Conservation (phyloP, 768 basidiomycete genomes). For the Gloeostereum incarnatum region DNA sequence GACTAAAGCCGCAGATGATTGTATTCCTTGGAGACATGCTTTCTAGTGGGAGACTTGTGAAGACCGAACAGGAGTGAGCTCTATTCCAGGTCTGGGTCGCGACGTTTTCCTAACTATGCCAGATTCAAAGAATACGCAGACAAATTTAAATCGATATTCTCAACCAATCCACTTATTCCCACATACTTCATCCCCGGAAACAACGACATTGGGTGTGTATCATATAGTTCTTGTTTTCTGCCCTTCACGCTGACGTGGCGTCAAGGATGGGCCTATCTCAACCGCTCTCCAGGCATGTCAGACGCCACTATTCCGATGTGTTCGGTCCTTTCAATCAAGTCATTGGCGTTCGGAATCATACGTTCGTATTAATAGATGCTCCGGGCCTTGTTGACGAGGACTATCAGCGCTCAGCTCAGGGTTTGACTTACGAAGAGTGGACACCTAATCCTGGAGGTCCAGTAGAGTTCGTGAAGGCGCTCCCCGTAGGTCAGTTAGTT, state of each 20-base stretch:
- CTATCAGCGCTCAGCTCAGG: constrained; percentile 48
- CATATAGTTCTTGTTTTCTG: neutral
- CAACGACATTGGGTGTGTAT: constrained; percentile 60
- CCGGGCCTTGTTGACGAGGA: constrained; percentile 81
- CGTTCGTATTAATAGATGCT: constrained; percentile 64
- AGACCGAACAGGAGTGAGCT: constrained; percentile 37
- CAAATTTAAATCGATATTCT: constrained; percentile 58
- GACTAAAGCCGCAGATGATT: constrained; percentile 52
- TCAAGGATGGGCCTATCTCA: constrained; percentile 41
- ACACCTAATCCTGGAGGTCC: constrained; percentile 40
- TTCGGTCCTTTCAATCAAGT: constrained; percentile 67
- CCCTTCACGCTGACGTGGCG: constrained; percentile 1
- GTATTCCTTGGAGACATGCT: constrained; percentile 76
- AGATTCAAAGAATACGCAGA: constrained; percentile 55
- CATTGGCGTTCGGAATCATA: constrained; percentile 57
- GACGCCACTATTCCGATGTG: constrained; percentile 43
- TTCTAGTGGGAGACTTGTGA: constrained; percentile 48
- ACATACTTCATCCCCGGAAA: constrained; percentile 72
- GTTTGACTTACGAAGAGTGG: constrained; percentile 47
- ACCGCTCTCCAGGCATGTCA: constrained; percentile 41
- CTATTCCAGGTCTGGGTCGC: neutral
- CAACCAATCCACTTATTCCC: constrained; percentile 23
- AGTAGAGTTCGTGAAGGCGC: constrained; percentile 48
- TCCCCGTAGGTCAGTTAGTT: constrained; percentile 26
- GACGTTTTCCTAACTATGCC: constrained; percentile 3